Conservation (phyloP, 2,329 filamentous ascomycete genomes). For the Neocucurbitaria cava region DNA sequence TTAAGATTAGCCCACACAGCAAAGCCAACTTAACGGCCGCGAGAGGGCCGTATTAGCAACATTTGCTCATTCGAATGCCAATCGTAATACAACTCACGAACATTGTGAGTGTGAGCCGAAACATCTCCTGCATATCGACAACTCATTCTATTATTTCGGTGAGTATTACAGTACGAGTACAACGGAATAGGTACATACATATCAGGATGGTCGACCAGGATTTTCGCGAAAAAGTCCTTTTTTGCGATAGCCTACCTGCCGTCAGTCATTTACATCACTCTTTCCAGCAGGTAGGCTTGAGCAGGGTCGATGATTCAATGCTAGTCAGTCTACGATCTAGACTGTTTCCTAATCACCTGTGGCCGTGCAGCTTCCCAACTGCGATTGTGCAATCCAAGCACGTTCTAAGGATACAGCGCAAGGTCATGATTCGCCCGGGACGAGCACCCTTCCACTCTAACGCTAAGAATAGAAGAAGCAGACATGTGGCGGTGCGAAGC, state of each 20-base stretch:
- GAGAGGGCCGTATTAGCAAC: conserved; percentile 25
- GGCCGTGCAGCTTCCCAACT: conserved; percentile 31
- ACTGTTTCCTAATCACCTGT: conserved; percentile 21
- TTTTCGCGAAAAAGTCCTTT: conserved; percentile 31
- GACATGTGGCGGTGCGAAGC: conserved; percentile 13
- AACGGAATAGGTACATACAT: too few species aligned
- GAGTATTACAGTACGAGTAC: too few species aligned
- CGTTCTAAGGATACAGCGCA: conserved; percentile 6
- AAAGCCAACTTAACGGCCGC: conserved; percentile 15
- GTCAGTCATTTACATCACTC: conserved; percentile 18
- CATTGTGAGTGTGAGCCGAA: conserved; percentile 22
- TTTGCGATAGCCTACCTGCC: conserved; percentile 20
- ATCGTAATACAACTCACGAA: conserved; percentile 19
- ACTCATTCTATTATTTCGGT: conserved; percentile 18
- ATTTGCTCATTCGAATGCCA: conserved; percentile 21
- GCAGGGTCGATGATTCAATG: conserved; percentile 25
- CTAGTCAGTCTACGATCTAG: conserved; percentile 27
- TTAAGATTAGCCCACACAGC: conserved; percentile 28
- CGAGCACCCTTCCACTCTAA: background rate
- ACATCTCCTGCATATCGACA: conserved; percentile 29
- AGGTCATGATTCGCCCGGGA: background rate
- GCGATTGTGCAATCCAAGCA: conserved; percentile 17
- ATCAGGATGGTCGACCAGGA: conserved; percentile 15
- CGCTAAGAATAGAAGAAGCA: conserved; percentile 5
- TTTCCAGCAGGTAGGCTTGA: conserved; percentile 11